phyloP scores from a whole-genome alignment of 2,329 filamentous ascomycete species.

The Sclerotinia spermophila region DNA sequence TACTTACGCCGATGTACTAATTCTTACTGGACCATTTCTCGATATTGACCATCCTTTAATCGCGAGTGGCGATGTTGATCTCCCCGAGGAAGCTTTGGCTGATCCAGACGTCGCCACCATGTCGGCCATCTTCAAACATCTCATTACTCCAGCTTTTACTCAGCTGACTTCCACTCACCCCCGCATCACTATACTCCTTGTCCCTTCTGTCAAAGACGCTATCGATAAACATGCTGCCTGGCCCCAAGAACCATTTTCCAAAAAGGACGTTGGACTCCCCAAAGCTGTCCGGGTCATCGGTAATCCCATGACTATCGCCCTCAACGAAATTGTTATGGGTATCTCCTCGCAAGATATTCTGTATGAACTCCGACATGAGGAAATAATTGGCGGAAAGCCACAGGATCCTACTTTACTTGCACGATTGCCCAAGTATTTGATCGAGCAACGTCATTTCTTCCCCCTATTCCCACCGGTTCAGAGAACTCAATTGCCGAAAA shows the following conservation, averaged over 20 bases:
- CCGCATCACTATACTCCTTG: conserved; percentile 73
- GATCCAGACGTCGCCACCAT: conserved; percentile 78
- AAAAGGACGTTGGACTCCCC: conserved; percentile 72
- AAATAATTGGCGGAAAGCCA: conserved; percentile 57
- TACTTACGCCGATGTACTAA: conserved; percentile 70
- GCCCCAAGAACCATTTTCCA: conserved; percentile 69
- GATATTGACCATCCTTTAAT: conserved; percentile 88
- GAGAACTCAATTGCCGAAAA: conserved; percentile 62
- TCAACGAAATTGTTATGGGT: conserved; percentile 83
- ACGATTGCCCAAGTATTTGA: conserved; percentile 69
- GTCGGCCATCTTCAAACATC: conserved; percentile 75
- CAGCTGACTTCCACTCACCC: conserved; percentile 69
- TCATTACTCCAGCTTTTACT: conserved; percentile 71
- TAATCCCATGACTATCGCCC: conserved; percentile 82
- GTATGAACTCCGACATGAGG: conserved; percentile 74
- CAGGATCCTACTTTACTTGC: conserved; percentile 46
- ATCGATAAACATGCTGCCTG: conserved; percentile 82
- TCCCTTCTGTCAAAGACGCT: conserved; percentile 79
- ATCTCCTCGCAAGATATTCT: conserved; percentile 81
- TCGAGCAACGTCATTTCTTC: conserved; percentile 89
- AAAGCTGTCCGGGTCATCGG: conserved; percentile 75
- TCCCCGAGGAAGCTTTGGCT: conserved; percentile 62
- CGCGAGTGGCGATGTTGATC: conserved; percentile 73
- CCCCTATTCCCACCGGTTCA: conserved; percentile 81
- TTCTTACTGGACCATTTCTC: conserved; percentile 84